phyloP scores from a whole-genome alignment of 345 rosid genomes.

The Camelina hispida region DNA sequence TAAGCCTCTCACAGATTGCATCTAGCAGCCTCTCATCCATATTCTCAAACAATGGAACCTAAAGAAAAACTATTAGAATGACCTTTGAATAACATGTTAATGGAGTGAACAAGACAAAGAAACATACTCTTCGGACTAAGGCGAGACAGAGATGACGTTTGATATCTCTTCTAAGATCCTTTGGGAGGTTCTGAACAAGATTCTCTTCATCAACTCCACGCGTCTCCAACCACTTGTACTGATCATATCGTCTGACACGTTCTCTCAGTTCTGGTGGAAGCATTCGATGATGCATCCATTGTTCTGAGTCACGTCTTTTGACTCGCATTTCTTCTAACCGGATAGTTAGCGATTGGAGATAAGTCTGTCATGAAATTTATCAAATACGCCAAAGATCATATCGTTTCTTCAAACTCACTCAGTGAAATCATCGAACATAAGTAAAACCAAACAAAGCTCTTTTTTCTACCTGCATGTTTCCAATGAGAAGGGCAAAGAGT shows the following conservation, averaged over 20 bases:
- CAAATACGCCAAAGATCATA: conserved; percentile 17
- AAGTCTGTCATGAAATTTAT: conserved; percentile 60
- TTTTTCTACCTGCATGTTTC: conserved; percentile 90
- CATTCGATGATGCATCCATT: conserved; percentile 99
- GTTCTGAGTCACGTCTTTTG: conserved; percentile 98
- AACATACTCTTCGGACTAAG: conserved; percentile 85
- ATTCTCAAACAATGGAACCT: conserved; percentile 93
- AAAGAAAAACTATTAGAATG: background rate
- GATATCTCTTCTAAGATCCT: conserved; percentile 96
- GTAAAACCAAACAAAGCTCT: conserved; percentile 16
- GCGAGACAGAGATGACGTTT: conserved; percentile 96
- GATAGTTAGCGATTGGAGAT: conserved; percentile 94
- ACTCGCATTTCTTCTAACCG: conserved; percentile 99
- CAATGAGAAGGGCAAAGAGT: conserved; percentile 95
- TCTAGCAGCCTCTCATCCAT: conserved; percentile 96
- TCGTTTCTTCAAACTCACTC: background rate
- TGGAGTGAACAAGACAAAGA: conserved; percentile 6
- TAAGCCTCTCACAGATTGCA: conserved; percentile 92
- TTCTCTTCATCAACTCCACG: conserved; percentile 95
- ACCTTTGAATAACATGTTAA: background rate
- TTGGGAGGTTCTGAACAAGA: conserved; percentile 86
- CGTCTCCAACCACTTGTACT: conserved; percentile 96
- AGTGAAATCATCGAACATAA: background rate
- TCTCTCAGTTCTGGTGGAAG: conserved; percentile 92
- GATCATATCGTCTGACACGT: conserved; percentile 92